A percentile compares a stretch with the other conserved stretches of the same genome.
These are phyloP conservation scores for Capsicum rhomboideum DNA, from an alignment of 257 asterid genomes.

Conservation along the genomic window DNA sequence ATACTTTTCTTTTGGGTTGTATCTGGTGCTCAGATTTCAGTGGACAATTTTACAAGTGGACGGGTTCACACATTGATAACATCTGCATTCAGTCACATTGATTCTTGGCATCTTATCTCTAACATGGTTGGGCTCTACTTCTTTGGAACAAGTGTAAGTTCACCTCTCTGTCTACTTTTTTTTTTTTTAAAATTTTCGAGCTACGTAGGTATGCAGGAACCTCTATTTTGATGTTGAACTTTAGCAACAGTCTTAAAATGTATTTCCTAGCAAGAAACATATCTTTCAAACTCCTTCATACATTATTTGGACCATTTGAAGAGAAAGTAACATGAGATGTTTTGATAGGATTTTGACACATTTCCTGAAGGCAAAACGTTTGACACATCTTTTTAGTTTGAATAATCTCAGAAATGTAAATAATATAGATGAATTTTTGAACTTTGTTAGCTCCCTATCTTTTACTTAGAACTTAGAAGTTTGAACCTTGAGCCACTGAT, in stretches of 20 bases:
- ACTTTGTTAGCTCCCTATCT: no score
- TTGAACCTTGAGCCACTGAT: neutral
- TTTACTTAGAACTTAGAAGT: neutral
- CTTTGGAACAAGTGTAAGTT: conserved; percentile 78
- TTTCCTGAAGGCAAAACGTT: neutral
- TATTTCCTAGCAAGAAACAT: neutral
- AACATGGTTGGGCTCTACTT: conserved; percentile 87
- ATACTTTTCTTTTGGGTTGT: neutral
- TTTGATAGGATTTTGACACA: neutral
- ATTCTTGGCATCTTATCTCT: conserved; percentile 41
- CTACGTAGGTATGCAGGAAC: neutral
- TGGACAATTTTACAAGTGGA: conserved; percentile 70
- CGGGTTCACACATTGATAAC: conserved; percentile 79
- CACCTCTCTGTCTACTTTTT: neutral
- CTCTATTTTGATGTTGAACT: neutral
- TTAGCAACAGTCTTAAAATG: neutral
- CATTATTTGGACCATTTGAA: neutral
- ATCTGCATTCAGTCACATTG: conserved; percentile 76
- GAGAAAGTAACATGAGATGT: neutral
- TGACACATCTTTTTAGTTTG: no score
- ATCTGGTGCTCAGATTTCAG: conserved; percentile 54
- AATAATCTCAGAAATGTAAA: no score
- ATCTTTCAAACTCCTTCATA: neutral
- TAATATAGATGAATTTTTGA: no score
- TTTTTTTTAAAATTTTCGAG: neutral